Base-by-base conservation (phyloP, 2,329 filamentous ascomycete species). In the Davidsoniella eucalypti region DNA sequence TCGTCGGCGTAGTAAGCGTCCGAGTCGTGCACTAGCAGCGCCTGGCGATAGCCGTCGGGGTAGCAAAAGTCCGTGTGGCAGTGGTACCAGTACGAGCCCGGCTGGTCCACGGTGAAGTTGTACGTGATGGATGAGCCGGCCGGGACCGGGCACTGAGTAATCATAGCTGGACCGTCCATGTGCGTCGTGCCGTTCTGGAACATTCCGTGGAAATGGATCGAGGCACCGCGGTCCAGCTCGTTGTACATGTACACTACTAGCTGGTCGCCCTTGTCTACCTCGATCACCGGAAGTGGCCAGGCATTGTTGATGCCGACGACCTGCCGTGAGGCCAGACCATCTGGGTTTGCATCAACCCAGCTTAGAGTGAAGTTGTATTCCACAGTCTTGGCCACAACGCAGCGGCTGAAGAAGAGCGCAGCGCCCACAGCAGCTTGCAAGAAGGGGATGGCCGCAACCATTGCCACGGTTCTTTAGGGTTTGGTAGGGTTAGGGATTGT, bases 71-170 rank as follows among this genome's bases (percentile, higher is more conserved):
- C 43, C 64, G 54, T 60, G 55, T 77, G 73, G 9, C 71, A 76
- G 58, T 80, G 76, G 55, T 80, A 80, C 76, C 76, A 80, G 58
- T 75, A 79, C 4, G 75, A 76, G 18, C 76, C 76, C 2, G 71
- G 64, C 63, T 78, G 74, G 39, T 72, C 53, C 40, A 75, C 73
- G 26, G 62, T 70, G 59, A 79, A 79, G 54, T 71, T 68, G 58
- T 79, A 82, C 2, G 67, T 72, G 54, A 81, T 73, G 6, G 61
- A 66, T 14, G 62, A 60, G 9, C 73, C 73, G 0, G 76, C 67
- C 1, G 68, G 62, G 17, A 81, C 70, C 7, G 69, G 63, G 53
- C 75, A 80, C 57, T 82, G 78, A 2, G 71, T 75, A 2, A 75
- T 67, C 25, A 69, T 69, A 0, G 65, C 64, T 6, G 73, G 68